Evolutionary conservation across 306 rosid species (phyloP).

Genomic region (Pyrus communis): DNA sequence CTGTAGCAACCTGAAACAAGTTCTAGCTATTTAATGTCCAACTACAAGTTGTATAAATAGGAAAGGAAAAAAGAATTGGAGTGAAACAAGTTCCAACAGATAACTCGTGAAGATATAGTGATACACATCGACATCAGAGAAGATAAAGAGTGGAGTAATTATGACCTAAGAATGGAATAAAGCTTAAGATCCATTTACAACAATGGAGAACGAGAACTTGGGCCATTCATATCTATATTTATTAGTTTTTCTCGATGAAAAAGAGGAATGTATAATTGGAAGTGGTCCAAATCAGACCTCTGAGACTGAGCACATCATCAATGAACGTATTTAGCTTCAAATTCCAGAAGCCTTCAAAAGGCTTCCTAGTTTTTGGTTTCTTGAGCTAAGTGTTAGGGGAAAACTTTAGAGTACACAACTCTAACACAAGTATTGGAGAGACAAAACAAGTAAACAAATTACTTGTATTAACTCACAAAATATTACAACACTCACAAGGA

Average conservation of each 20-base stretch:
- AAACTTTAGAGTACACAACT: no score
- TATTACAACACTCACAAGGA: no score
- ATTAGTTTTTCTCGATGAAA: not conserved
- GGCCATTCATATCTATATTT: not conserved
- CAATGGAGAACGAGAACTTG: not conserved
- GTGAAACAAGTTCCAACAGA: not conserved
- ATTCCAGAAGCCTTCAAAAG: not conserved
- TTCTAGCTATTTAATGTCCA: not conserved
- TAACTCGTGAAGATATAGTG: not conserved
- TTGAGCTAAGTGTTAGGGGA: no score
- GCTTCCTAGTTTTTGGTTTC: not conserved
- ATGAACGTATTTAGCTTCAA: not conserved
- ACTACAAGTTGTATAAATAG: not conserved
- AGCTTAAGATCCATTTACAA: no score
- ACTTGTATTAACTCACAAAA: no score
- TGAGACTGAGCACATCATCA: not conserved
- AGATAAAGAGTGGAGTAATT: no score
- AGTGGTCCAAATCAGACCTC: not conserved
- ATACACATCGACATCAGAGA: not conserved
- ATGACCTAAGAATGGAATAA: not conserved
- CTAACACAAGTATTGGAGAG: no score
- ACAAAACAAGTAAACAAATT: no score
- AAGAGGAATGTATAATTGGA: not conserved
- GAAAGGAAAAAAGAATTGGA: not conserved
- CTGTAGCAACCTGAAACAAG: slow-evolving; percentile 67